These are phyloP conservation scores for Pascua guehoae DNA, from an alignment of 1,284 basidiomycete species.

Conservation along the genomic window DNA sequence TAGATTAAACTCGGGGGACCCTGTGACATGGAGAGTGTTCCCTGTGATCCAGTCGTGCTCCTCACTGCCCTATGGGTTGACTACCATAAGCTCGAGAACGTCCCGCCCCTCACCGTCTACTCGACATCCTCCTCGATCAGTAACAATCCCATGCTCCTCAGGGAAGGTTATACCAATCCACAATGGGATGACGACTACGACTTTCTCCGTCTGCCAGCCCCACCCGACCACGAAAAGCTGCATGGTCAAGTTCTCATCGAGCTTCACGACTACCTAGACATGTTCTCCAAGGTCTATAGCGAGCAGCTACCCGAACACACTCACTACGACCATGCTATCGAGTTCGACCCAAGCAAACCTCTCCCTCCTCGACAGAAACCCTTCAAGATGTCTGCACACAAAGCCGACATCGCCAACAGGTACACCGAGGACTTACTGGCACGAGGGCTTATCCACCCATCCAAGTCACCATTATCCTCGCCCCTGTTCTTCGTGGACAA, in stretches of 20 bases:
- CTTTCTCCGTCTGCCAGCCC: not conserved
- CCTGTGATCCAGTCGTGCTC: too few species aligned
- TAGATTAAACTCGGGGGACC: too few species aligned
- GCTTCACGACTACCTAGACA: conserved; percentile 25
- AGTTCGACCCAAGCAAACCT: not conserved
- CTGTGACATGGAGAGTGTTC: too few species aligned
- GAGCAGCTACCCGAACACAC: conserved; percentile 33
- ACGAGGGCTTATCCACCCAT: conserved; percentile 37
- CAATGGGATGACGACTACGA: too few species aligned
- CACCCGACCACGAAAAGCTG: not conserved
- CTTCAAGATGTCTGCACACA: conserved; percentile 25
- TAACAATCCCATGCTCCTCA: too few species aligned
- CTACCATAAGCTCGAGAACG: too few species aligned
- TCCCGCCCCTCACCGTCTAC: too few species aligned
- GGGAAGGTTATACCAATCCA: too few species aligned
- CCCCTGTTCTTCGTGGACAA: conserved; percentile 55
- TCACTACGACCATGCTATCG: conserved; percentile 26
- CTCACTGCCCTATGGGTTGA: too few species aligned
- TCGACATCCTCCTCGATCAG: too few species aligned
- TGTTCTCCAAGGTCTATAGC: conserved; percentile 33
- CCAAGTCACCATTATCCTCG: conserved; percentile 35
- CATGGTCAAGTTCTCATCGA: conserved; percentile 7
- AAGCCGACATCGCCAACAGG: conserved; percentile 24
- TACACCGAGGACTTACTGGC: conserved; percentile 50
- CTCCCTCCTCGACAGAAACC: not conserved